These are phyloP conservation scores for Dryas integrifolia DNA, from an alignment of 331 rosid genomes.

Conservation along the genomic window DNA sequence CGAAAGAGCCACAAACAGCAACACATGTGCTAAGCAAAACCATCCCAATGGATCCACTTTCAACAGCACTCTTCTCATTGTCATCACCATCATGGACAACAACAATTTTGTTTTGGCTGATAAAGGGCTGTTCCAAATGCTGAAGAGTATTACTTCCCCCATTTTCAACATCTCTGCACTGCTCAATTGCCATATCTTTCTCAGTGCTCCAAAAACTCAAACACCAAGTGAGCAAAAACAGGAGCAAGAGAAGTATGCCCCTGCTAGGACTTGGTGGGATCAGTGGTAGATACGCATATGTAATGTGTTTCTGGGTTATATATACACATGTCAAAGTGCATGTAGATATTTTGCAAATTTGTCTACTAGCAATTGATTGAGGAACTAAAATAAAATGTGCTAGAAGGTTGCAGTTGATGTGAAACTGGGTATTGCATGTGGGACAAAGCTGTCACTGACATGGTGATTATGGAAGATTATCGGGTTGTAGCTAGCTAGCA, in stretches of 20 bases:
- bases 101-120: constrained; percentile 20
- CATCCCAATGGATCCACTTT: constrained; percentile 62
- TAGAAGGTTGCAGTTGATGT: background rate
- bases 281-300: constrained; percentile 6
- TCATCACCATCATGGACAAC: constrained; percentile 21
- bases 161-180: constrained; percentile 46
- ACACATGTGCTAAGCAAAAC: constrained; percentile 70
- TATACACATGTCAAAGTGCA: constrained; percentile 25
- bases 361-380: constrained; percentile 19
- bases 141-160: constrained; percentile 32
- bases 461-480: background rate
- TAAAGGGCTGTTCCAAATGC: constrained; percentile 52
- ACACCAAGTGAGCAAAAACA: background rate
- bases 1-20: constrained; percentile 82
- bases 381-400: background rate
- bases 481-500: background rate
- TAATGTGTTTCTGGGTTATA: constrained; percentile 1
- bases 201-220: background rate
- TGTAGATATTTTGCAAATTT: constrained; percentile 24
- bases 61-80: constrained; percentile 22
- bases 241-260: background rate
- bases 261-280: background rate
- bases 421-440: constrained; percentile 35
- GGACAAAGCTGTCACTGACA: constrained; percentile 54
- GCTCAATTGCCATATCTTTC: constrained; percentile 52